phyloP scores from a whole-genome alignment of 176 grass and related monocot genomes.

The Microstegium vimineum region DNA sequence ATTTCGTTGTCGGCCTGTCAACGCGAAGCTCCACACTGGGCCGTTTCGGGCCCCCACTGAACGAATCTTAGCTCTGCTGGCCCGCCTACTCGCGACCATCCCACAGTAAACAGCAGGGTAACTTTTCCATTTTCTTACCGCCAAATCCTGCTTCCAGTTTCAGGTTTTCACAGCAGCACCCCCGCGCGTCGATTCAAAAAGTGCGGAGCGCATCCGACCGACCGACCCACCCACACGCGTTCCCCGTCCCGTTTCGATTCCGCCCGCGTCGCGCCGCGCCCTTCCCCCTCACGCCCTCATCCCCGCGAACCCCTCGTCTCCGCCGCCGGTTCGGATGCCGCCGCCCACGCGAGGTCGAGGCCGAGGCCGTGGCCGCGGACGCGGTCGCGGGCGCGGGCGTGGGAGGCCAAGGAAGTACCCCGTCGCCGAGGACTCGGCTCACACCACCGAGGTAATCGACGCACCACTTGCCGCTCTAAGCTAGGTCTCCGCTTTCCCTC shows the following conservation, averaged over 20 bases:
- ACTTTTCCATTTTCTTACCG: too few species aligned
- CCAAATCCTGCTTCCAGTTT: too few species aligned
- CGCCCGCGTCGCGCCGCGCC: background rate
- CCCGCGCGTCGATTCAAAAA: background rate
- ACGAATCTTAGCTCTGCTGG: background rate
- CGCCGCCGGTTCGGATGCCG: slow-evolving; percentile 4
- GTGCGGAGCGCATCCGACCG: background rate
- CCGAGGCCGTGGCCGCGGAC: background rate
- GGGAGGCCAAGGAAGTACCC: background rate
- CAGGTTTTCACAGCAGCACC: background rate
- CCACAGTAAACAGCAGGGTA: too few species aligned
- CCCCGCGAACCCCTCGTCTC: background rate
- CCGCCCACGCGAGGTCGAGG: background rate
- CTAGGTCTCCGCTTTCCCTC: background rate
- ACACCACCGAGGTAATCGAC: background rate
- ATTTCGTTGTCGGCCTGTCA: background rate
- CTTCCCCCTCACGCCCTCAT: too few species aligned
- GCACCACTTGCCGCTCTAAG: background rate
- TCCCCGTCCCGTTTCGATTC: background rate
- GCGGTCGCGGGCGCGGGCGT: background rate
- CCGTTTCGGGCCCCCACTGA: background rate
- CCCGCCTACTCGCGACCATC: background rate
- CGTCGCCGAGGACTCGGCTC: background rate
- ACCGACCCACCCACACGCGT: too few species aligned
- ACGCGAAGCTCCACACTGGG: background rate